Evolutionary conservation across 345 rosid genomes (phyloP), one percentile per base, ranked within the genome.

Genomic region (Eucalyptus sp.): DNA sequence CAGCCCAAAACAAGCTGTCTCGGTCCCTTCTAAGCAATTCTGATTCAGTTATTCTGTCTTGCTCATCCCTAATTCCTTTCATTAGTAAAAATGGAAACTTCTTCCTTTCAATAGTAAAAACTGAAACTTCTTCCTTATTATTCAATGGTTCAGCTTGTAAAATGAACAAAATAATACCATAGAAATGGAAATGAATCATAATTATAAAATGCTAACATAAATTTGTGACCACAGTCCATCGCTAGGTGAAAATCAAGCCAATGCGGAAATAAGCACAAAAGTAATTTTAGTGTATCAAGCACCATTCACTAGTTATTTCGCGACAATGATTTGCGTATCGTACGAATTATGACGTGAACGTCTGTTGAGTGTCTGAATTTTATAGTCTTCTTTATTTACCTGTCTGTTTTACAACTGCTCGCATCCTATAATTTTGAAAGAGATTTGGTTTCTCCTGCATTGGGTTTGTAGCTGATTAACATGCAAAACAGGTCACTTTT

Each of bases 11-110:
- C 58, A 52, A 20, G 58, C 7, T 52, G n/a, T 13, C n/a, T 58
- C 1, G 7, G 14, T 58, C n/a, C 64, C 5, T 3, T 58, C 5
- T 27, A 3, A 58, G 64, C 10, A 1, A 0, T 52, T 20, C 2
- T 25, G 1, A 58, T 25, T 58, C 4, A 0, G 64, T 58, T 27
- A 11, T 10, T 25, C 64, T 6, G 1, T 58, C 64, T 58, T 11
- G 64, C 64, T 58, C 64, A 25, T 13, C n/a, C 7, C n/a, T 58
- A 25, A 10, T 58, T 25, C 24, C 58, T 3, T 52, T 52, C 10
- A 0, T 52, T 52, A 52, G 58, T 52, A 52, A 52, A 52, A 52
- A 52, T 22, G 3, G 58, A 50, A 50, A 13, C 51, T 50, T 50
- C 51, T 68, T 31, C 43, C 80, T 68, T 31, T 68, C 43, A 1